These are phyloP conservation scores for Ceratobasidium sp. DNA, from an alignment of 1,284 basidiomycete genomes.

Conservation along the genomic window DNA sequence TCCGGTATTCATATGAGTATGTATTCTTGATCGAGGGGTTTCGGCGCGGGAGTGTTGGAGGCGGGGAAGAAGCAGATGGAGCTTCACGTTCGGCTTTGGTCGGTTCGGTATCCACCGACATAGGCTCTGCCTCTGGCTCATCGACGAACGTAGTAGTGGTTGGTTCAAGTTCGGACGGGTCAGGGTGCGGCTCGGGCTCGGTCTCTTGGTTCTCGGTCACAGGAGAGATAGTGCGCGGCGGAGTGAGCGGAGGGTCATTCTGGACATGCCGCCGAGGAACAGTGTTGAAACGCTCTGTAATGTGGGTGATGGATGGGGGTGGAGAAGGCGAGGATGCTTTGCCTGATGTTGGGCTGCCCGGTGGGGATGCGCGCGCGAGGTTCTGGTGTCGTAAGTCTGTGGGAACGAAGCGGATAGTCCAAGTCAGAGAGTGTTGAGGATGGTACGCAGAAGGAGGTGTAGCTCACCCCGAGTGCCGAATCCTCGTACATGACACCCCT, in stretches of 20 bases:
- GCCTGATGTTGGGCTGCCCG: conserved; percentile 66
- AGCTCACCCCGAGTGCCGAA: conserved; percentile 68
- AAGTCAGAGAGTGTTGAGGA: not conserved
- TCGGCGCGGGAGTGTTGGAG: conserved; percentile 27
- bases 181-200: conserved; percentile 27
- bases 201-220: conserved; percentile 33
- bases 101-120: not conserved
- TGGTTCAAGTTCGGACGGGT: conserved; percentile 5
- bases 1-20: conserved; percentile 32
- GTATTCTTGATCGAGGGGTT: conserved; percentile 26
- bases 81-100: not conserved
- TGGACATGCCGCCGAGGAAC: conserved; percentile 45
- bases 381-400: conserved; percentile 80
- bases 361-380: conserved; percentile 50
- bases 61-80: conserved; percentile 4
- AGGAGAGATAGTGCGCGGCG: conserved; percentile 43
- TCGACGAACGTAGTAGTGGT: not conserved
- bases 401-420: not conserved
- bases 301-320: conserved; percentile 42
- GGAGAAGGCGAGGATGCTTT: conserved; percentile 47
- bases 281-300: conserved; percentile 43
- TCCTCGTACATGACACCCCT: conserved; percentile 77
- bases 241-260: conserved; percentile 47
- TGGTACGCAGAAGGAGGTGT: not conserved
- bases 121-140: conserved; percentile 9